phyloP scores from a whole-genome alignment of 208 protist genomes.

The Crithidia bombi region DNA sequence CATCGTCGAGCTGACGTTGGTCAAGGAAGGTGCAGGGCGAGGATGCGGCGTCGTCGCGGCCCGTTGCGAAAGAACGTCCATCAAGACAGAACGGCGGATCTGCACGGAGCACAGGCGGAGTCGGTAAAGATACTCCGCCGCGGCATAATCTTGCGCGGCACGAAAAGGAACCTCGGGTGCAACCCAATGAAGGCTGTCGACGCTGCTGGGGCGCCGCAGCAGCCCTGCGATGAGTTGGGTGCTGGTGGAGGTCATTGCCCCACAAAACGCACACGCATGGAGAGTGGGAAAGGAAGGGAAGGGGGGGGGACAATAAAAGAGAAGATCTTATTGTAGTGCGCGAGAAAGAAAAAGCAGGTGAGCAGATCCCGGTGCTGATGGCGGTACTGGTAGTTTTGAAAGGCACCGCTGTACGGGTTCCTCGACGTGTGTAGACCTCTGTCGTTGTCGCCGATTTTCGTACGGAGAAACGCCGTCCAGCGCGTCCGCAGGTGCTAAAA shows the following conservation, averaged over 20 bases:
- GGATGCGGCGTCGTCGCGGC: no score
- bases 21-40: no score
- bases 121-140: conserved; percentile 28
- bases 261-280: neutral
- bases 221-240: conserved; percentile 25
- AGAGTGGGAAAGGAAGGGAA: no score
- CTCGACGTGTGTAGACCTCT: neutral
- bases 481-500: no score
- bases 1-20: neutral
- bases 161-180: conserved; percentile 22
- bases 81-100: conserved; percentile 10
- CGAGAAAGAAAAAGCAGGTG: no score
- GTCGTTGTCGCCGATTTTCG: neutral
- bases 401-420: no score
- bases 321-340: no score
- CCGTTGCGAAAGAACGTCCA: no score
- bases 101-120: conserved; percentile 29
- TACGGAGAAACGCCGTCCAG: no score
- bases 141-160: conserved; percentile 36
- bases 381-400: no score
- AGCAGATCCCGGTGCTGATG: no score
- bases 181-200: conserved; percentile 25
- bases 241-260: conserved; percentile 28
- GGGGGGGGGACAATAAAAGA: no score
- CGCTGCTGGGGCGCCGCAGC: conserved; percentile 14